A percentile compares a stretch with the other conserved stretches of the same genome.
phyloP scores from a whole-genome alignment of 2,329 filamentous ascomycete species.

The Ambrosiella xylebori region DNA sequence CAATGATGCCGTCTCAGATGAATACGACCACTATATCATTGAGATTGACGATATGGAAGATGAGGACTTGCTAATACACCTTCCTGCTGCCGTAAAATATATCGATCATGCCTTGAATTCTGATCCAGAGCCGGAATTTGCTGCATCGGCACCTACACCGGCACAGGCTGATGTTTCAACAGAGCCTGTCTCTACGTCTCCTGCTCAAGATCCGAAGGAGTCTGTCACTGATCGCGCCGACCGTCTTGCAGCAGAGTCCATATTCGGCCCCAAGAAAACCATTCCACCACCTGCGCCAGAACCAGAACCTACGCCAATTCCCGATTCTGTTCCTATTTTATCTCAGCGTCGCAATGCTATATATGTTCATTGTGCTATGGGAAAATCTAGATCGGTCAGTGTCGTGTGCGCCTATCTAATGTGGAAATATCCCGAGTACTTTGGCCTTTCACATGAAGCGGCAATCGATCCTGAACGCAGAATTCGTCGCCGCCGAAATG shows the following conservation, averaged over 20 bases:
- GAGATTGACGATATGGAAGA: constrained; percentile 85
- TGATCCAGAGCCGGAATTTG: background rate
- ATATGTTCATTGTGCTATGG: constrained; percentile 68
- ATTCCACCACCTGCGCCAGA: background rate
- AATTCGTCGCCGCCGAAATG: constrained; percentile 13
- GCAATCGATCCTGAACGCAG: constrained; percentile 24
- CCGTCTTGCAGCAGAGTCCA: constrained; percentile 6
- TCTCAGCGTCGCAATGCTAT: constrained; percentile 22
- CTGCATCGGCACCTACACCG: background rate
- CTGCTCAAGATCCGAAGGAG: background rate
- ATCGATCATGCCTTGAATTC: constrained; percentile 54
- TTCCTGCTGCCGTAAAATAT: constrained; percentile 63
- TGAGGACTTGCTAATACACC: constrained; percentile 67
- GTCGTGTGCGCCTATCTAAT: constrained; percentile 75
- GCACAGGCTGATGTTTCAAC: background rate
- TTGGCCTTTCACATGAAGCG: constrained; percentile 27
- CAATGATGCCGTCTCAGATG: constrained; percentile 19
- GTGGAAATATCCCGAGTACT: constrained; percentile 40
- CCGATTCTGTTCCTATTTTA: background rate
- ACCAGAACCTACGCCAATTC: constrained; percentile 5
- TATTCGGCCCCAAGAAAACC: background rate
- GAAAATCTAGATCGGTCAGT: constrained; percentile 81
- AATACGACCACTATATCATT: constrained; percentile 56
- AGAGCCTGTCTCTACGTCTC: background rate
- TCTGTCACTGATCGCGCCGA: constrained; percentile 9